Conservation (phyloP, 768 basidiomycete species). For the Tylopilus plumbeoviolaceoides region DNA sequence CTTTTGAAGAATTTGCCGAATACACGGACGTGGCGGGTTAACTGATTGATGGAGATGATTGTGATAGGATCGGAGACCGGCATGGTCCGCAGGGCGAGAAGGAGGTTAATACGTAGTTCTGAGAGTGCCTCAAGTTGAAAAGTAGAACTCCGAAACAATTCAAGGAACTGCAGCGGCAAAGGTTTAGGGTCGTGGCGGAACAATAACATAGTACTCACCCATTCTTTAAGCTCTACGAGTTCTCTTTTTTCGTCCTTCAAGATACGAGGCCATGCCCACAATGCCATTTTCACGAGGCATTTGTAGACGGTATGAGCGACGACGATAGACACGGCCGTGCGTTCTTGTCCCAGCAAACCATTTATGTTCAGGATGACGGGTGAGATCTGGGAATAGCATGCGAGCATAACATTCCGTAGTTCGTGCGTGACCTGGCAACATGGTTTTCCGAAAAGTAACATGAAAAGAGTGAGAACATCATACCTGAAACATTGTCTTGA, state of each 20-base stretch:
- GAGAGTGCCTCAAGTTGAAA: conserved; percentile 53
- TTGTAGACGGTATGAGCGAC: conserved; percentile 74
- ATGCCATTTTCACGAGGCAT: conserved; percentile 61
- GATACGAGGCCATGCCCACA: conserved; percentile 66
- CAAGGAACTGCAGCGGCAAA: conserved; percentile 44
- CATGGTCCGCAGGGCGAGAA: conserved; percentile 39
- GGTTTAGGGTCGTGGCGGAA: neutral
- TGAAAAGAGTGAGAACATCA: conserved; percentile 10
- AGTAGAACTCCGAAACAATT: conserved; percentile 58
- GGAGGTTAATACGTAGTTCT: conserved; percentile 52
- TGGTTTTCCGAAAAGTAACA: neutral
- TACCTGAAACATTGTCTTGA: conserved; percentile 64
- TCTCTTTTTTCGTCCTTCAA: conserved; percentile 43
- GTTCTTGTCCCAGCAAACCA: conserved; percentile 33
- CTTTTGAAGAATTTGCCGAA: conserved; percentile 82
- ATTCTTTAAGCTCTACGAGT: conserved; percentile 41
- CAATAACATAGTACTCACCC: conserved; percentile 40
- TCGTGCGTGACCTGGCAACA: conserved; percentile 22
- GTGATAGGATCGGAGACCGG: conserved; percentile 34
- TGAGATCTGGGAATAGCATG: conserved; percentile 55
- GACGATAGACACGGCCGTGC: conserved; percentile 44
- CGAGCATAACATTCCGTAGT: conserved; percentile 51
- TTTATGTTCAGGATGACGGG: conserved; percentile 33
- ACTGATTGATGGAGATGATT: conserved; percentile 45
- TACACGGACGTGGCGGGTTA: conserved; percentile 64